Percentiles rank a stretch among this genome's conserved stretches.
Conservation (phyloP, 371 early-diverging fungal genomes). For the Apophysomyces elegans region DNA sequence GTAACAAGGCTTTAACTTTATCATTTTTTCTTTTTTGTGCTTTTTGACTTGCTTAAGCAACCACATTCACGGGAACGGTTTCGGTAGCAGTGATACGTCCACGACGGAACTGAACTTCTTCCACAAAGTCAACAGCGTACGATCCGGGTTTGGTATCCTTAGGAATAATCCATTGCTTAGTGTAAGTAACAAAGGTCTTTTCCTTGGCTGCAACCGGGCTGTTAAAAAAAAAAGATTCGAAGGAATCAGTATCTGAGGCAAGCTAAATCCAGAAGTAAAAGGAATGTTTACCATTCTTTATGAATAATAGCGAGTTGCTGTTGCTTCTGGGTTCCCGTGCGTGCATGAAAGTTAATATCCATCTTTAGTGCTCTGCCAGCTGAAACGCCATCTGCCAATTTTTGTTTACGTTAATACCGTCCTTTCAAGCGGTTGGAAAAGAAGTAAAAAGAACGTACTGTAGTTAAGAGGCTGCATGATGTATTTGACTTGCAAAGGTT, state of each 20-base stretch:
- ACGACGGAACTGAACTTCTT: slow-evolving; percentile 43
- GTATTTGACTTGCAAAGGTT: slow-evolving; percentile 41
- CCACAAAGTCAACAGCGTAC: slow-evolving; percentile 53
- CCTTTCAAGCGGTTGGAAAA: not conserved
- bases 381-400: slow-evolving; percentile 30
- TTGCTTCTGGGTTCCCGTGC: slow-evolving; percentile 47
- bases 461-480: slow-evolving; percentile 53
- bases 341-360: slow-evolving; percentile 45
- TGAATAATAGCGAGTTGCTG: slow-evolving; percentile 37
- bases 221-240: not conserved
- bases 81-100: slow-evolving; percentile 37
- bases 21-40: not conserved
- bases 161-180: slow-evolving; percentile 56
- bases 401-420: not conserved
- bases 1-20: not conserved
- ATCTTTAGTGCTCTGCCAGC: slow-evolving; percentile 43
- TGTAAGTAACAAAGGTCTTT: slow-evolving; percentile 41
- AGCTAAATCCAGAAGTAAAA: not conserved
- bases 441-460: slow-evolving; percentile 24
- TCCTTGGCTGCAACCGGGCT: slow-evolving; percentile 43
- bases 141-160: slow-evolving; percentile 56
- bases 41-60: slow-evolving; percentile 25
- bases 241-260: not conserved
- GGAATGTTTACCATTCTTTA: slow-evolving; percentile 26
- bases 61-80: slow-evolving; percentile 46